A percentile compares a stretch with the other conserved stretches of the same genome.
Evolutionary conservation across 2,329 filamentous ascomycete species (phyloP).

Genomic region (Periglandula ipomoeae): DNA sequence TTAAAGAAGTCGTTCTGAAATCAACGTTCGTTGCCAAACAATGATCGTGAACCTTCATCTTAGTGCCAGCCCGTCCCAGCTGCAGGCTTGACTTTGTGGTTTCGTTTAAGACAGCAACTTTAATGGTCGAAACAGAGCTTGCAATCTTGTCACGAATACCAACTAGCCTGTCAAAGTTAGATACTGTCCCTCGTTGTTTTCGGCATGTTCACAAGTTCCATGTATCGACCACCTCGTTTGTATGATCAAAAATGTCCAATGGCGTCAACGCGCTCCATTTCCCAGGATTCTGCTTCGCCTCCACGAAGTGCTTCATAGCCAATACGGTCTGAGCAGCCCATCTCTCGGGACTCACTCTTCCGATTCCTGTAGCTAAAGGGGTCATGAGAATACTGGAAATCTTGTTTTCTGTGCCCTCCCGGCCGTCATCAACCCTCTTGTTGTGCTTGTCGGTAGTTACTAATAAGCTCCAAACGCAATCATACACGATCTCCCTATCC

Average conservation of each 20-base stretch:
- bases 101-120: too few species aligned
- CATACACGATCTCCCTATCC: slow-evolving; percentile 44
- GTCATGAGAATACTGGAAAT: slow-evolving; percentile 40
- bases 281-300: slow-evolving; percentile 32
- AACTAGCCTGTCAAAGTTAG: too few species aligned
- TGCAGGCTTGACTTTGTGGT: too few species aligned
- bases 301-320: slow-evolving; percentile 41
- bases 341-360: slow-evolving; percentile 31
- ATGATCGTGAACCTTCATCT: too few species aligned
- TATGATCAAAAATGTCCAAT: slow-evolving; percentile 5
- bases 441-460: slow-evolving; percentile 40
- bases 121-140: too few species aligned
- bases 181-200: too few species aligned
- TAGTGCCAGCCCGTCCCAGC: too few species aligned
- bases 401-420: slow-evolving; percentile 11
- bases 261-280: slow-evolving; percentile 29
- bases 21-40: too few species aligned
- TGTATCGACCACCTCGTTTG: slow-evolving; percentile 6
- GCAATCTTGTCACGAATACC: too few species aligned
- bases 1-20: too few species aligned
- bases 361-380: slow-evolving; percentile 40
- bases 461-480: slow-evolving; percentile 43
- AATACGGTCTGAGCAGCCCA: slow-evolving; percentile 43
- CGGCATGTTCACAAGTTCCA: slow-evolving; percentile 4
- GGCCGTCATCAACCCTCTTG: slow-evolving; percentile 12